Percentiles rank a stretch among this genome's conserved stretches.
phyloP scores from a whole-genome alignment of 192 early-diverging fungal species.

The Backusella circina region DNA sequence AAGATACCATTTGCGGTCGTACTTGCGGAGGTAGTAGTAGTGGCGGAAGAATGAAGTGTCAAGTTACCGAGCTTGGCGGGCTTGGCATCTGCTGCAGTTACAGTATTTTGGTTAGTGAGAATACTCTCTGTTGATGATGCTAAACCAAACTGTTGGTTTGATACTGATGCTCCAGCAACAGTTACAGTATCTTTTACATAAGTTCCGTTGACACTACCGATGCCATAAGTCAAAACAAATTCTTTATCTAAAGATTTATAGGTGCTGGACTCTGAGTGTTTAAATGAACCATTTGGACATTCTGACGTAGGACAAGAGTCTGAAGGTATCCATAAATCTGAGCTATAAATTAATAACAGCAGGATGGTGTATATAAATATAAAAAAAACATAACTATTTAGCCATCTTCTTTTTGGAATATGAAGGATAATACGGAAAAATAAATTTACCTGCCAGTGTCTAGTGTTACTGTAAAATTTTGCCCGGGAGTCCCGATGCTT shows the following conservation, averaged over 20 bases:
- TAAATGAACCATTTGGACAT: constrained; percentile 6
- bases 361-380: background rate
- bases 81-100: background rate
- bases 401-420: background rate
- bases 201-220: constrained; percentile 8
- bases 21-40: background rate
- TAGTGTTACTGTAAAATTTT: constrained; percentile 10
- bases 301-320: background rate
- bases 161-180: constrained; percentile 1
- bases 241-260: background rate
- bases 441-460: constrained; percentile 18
- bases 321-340: constrained; percentile 16
- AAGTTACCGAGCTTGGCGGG: background rate
- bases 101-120: background rate
- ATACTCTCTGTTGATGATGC: background rate
- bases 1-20: constrained; percentile 9
- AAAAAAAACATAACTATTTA: background rate
- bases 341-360: background rate
- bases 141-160: constrained; percentile 17
- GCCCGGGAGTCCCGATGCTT: constrained; percentile 3
- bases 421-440: background rate
- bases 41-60: background rate
- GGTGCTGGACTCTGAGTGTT: background rate
- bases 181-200: constrained; percentile 12
- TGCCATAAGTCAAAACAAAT: constrained; percentile 7